Percentiles rank a stretch among this genome's conserved stretches.
phyloP scores from a whole-genome alignment of 306 rosid genomes.

The Malus orientalis region DNA sequence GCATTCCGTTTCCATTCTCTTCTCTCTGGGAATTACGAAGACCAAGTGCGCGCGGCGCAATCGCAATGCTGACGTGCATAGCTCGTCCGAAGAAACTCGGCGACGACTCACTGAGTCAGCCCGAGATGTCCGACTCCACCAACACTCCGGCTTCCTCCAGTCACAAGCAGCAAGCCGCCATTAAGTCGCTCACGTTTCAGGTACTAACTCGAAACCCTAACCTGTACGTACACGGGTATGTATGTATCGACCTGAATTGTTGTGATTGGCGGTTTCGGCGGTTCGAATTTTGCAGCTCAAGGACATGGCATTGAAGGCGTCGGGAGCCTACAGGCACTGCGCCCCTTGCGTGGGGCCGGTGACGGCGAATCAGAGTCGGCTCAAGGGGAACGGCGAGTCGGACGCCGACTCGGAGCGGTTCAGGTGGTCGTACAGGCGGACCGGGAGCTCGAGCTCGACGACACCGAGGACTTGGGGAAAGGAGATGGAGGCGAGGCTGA shows the following conservation, averaged over 20 bases:
- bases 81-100: conserved; percentile 86
- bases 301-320: conserved; percentile 93
- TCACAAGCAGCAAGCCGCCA: conserved; percentile 43
- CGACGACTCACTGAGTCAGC: conserved; percentile 48
- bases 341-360: conserved; percentile 64
- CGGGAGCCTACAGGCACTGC: conserved; percentile 81
- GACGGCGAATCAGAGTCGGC: conserved; percentile 24
- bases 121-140: conserved; percentile 54
- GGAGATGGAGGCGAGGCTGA: conserved; percentile 89
- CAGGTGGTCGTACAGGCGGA: conserved; percentile 68
- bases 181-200: conserved; percentile 80
- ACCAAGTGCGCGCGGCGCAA: not conserved
- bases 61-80: conserved; percentile 80
- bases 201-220: conserved; percentile 15
- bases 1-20: not conserved
- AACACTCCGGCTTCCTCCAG: conserved; percentile 23
- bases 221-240: too few species aligned
- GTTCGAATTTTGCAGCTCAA: conserved; percentile 38
- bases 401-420: conserved; percentile 74
- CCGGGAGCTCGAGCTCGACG: conserved; percentile 72
- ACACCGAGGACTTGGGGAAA: conserved; percentile 78
- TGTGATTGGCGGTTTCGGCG: not conserved
- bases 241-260: not conserved
- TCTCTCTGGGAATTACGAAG: not conserved
- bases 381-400: conserved; percentile 36